A percentile compares a stretch with the other conserved stretches of the same genome.
phyloP scores from a whole-genome alignment of 805 yeast genomes.

The Saccharomycopsis babjevae region DNA sequence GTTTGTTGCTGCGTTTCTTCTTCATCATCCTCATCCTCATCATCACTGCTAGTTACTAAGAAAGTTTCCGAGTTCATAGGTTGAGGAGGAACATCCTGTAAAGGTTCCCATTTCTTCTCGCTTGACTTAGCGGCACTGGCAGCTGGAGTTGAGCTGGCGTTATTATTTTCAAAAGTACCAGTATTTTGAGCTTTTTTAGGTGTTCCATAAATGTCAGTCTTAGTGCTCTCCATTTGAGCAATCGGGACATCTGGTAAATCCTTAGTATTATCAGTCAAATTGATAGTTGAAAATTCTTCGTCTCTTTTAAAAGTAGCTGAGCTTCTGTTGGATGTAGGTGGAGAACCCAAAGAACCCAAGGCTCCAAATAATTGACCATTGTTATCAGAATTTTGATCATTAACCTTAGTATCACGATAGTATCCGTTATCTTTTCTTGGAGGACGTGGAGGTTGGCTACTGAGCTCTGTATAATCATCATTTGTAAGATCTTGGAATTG shows the following conservation, averaged over 20 bases:
- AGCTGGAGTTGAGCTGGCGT: not conserved
- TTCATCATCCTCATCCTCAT: constrained; percentile 18
- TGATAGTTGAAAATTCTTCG: constrained; percentile 9
- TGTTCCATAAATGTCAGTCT: constrained; percentile 12
- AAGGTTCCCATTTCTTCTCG: constrained; percentile 18
- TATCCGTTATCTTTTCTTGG: constrained; percentile 1
- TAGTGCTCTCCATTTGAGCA: not conserved
- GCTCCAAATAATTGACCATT: constrained; percentile 17
- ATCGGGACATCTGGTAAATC: constrained; percentile 16
- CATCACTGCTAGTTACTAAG: constrained; percentile 18
- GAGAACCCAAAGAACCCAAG: constrained; percentile 18
- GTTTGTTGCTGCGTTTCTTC: not conserved
- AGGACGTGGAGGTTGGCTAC: constrained; percentile 6
- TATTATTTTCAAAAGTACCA: not conserved
- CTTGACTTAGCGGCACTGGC: not conserved
- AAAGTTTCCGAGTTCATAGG: constrained; percentile 17
- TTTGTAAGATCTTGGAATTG: constrained; percentile 34
- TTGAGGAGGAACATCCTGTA: constrained; percentile 16
- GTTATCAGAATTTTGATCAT: not conserved
- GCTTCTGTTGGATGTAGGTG: constrained; percentile 16
- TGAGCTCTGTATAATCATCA: constrained; percentile 17
- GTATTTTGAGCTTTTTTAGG: constrained; percentile 5
- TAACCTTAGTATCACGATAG: constrained; percentile 1
- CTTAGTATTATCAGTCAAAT: constrained; percentile 11
- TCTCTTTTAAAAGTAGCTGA: constrained; percentile 15